Percentiles rank a stretch among this genome's conserved stretches.
Conservation (phyloP, 306 rosid species). For the Citrullus colocynthis region DNA sequence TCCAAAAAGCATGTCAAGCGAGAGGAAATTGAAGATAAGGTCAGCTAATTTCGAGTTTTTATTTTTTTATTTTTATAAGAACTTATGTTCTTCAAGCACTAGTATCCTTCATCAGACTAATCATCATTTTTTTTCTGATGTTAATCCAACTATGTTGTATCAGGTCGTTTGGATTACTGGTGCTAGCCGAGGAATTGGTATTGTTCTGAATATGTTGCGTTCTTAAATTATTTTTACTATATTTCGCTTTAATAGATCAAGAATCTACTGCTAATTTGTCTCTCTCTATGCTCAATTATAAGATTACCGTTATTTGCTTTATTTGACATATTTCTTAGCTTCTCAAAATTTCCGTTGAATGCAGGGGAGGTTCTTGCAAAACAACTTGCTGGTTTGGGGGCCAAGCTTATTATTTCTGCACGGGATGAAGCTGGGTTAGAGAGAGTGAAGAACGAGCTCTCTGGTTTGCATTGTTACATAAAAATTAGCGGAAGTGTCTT, state of each 20-base stretch:
- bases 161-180: constrained; percentile 96
- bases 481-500: neutral
- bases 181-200: constrained; percentile 98
- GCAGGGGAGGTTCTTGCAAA: constrained; percentile 80
- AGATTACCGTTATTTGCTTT: neutral
- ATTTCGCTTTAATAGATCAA: neutral
- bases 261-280: neutral
- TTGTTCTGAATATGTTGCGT: neutral
- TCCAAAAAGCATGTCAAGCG: constrained; percentile 54
- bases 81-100: neutral
- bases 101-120: neutral
- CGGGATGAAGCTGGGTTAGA: constrained; percentile 74
- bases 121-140: neutral
- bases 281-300: neutral
- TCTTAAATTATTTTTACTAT: neutral
- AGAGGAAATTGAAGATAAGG: constrained; percentile 71
- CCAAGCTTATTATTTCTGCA: constrained; percentile 82
- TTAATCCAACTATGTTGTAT: constrained; percentile 2
- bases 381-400: constrained; percentile 81
- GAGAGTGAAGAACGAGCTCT: constrained; percentile 55
- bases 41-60: neutral
- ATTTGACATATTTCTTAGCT: neutral
- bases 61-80: neutral
- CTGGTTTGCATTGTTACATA: constrained; percentile 35
- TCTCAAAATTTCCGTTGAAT: constrained; percentile 4